Evolutionary conservation across 305 asterid genomes (phyloP).

Genomic region (Withania somnifera): DNA sequence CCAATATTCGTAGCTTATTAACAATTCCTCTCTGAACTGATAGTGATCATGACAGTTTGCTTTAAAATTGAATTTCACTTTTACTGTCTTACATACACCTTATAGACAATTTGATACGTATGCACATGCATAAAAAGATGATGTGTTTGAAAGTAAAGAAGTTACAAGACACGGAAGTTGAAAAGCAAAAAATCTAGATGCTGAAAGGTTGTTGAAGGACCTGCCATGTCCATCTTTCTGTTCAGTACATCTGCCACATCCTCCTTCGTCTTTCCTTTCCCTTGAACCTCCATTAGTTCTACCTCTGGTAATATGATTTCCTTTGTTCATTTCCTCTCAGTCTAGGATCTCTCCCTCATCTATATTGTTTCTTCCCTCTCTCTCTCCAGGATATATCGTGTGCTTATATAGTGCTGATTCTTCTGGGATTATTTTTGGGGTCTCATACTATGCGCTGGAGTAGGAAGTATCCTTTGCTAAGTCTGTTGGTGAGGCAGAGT

Average conservation of each 20-base stretch:
- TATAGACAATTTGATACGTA: neutral
- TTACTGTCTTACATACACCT: neutral
- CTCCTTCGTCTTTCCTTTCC: neutral
- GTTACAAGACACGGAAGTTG: neutral
- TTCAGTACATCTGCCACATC: neutral
- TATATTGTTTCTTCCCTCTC: neutral
- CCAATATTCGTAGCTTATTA: neutral
- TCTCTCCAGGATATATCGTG: neutral
- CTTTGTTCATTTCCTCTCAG: neutral
- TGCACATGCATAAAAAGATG: neutral
- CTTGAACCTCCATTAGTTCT: neutral
- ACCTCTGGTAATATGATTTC: neutral
- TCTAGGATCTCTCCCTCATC: neutral
- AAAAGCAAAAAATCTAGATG: neutral
- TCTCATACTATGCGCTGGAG: neutral
- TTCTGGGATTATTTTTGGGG: neutral
- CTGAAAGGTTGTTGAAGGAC: neutral
- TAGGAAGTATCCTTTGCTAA: neutral
- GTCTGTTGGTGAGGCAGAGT: neutral
- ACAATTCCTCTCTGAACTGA: neutral
- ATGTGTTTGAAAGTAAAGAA: neutral
- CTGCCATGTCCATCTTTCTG: neutral
- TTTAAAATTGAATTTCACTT: neutral
- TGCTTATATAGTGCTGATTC: neutral
- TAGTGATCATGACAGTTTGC: neutral